Conservation (phyloP, 495 filamentous ascomycete genomes). For the Venustampulla echinocandica region DNA sequence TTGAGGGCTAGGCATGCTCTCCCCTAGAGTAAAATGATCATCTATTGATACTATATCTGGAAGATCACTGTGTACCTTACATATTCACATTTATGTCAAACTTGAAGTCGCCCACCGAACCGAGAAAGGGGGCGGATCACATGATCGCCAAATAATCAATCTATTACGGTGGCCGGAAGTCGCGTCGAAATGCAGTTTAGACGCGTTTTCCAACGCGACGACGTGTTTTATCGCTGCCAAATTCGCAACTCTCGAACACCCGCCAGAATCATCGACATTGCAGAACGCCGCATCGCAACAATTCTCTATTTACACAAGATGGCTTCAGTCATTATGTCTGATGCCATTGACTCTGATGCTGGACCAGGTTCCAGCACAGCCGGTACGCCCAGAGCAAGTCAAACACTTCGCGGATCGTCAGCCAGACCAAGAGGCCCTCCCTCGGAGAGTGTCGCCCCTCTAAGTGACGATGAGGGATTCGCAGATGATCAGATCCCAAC, state of each 20-base stretch:
- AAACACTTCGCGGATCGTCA: constrained; percentile 39
- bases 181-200: constrained; percentile 8
- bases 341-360: constrained; percentile 14
- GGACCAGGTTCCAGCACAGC: constrained; percentile 13
- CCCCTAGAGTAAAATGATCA: too few species aligned
- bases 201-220: constrained; percentile 10
- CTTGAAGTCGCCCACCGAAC: not conserved
- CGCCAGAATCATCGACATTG: constrained; percentile 14
- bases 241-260: constrained; percentile 7
- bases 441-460: constrained; percentile 55
- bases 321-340: constrained; percentile 23
- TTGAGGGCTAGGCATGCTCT: too few species aligned
- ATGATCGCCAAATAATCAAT: constrained; percentile 10
- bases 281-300: not conserved
- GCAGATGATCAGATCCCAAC: constrained; percentile 46
- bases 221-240: constrained; percentile 7
- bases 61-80: too few species aligned
- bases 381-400: constrained; percentile 17
- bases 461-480: constrained; percentile 58
- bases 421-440: constrained; percentile 53
- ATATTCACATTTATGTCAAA: not conserved
- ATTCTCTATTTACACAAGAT: constrained; percentile 5
- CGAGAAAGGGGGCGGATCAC: not conserved
- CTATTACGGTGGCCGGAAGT: constrained; percentile 14
- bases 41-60: too few species aligned